Evolutionary conservation across 73 alveolate species (phyloP).

Genomic region (Paramecium biaurelia): DNA sequence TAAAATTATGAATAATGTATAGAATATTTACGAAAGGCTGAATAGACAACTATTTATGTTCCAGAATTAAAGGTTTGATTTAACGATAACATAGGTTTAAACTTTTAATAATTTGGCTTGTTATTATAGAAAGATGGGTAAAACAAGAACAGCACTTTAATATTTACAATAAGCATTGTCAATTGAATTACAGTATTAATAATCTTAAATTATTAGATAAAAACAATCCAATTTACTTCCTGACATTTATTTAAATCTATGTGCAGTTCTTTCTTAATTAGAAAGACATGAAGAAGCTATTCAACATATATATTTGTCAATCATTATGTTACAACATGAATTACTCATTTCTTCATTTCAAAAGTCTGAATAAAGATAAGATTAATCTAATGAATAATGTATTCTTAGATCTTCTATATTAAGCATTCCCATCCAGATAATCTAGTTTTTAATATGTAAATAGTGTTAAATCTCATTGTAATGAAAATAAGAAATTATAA

Average conservation of each 20-base stretch:
- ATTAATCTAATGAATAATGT: not conserved
- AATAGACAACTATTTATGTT: not conserved
- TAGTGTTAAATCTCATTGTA: not conserved
- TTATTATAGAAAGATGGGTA: slow-evolving; percentile 24
- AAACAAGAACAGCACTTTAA: slow-evolving; percentile 63
- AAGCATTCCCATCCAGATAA: not conserved
- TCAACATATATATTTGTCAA: slow-evolving; percentile 70
- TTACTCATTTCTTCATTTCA: slow-evolving; percentile 26
- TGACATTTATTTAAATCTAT: slow-evolving; percentile 77
- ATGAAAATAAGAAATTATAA: slow-evolving; percentile 53
- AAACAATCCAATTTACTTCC: slow-evolving; percentile 48
- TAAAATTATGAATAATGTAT: not conserved
- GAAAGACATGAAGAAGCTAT: slow-evolving; percentile 78
- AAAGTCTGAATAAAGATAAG: not conserved
- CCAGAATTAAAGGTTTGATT: slow-evolving; percentile 23
- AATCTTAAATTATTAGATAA: not conserved
- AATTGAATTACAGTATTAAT: slow-evolving; percentile 44
- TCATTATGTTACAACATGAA: slow-evolving; percentile 64
- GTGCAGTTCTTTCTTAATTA: slow-evolving; percentile 76
- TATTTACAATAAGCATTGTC: slow-evolving; percentile 74
- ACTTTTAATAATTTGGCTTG: slow-evolving; percentile 50
- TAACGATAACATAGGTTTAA: slow-evolving; percentile 34
- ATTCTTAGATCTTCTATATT: not conserved
- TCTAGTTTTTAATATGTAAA: slow-evolving; percentile 37
- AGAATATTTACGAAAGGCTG: not conserved